Evolutionary conservation across 768 basidiomycete species (phyloP).

Genomic region (Coprinopsis sp.): DNA sequence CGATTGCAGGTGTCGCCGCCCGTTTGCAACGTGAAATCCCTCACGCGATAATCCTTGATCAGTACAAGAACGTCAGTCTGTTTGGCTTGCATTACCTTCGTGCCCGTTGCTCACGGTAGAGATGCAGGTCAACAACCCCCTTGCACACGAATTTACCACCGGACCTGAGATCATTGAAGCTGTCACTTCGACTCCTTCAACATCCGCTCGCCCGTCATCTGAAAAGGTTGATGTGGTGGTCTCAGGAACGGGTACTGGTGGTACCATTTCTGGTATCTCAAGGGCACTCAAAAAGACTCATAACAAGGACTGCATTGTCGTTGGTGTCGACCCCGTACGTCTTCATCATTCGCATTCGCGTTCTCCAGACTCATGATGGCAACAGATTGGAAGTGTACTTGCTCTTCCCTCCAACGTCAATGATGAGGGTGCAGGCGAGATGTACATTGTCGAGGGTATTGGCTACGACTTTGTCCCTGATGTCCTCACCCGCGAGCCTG

Average conservation of each 20-base stretch:
- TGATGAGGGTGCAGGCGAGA: constrained; percentile 35
- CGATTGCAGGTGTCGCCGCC: constrained; percentile 81
- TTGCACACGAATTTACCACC: constrained; percentile 87
- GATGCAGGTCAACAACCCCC: constrained; percentile 70
- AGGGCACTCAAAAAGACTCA: constrained; percentile 75
- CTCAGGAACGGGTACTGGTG: constrained; percentile 91
- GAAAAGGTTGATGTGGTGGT: constrained; percentile 77
- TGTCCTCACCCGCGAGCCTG: constrained; percentile 64
- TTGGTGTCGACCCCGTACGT: constrained; percentile 90
- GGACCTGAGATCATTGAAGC: constrained; percentile 90
- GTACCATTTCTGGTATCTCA: constrained; percentile 87
- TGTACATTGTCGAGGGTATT: constrained; percentile 91
- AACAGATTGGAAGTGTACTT: constrained; percentile 84
- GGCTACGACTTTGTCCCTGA: constrained; percentile 93
- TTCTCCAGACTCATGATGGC: constrained; percentile 3
- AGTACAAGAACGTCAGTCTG: constrained; percentile 69
- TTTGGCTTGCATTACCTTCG: background rate
- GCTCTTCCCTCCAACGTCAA: constrained; percentile 70
- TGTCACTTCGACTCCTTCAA: constrained; percentile 61
- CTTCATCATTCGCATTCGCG: background rate
- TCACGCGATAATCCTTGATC: constrained; percentile 85
- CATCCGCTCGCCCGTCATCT: constrained; percentile 52
- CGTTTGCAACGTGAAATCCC: constrained; percentile 76
- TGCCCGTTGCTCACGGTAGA: constrained; percentile 10
- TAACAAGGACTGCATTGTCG: constrained; percentile 65